phyloP scores from a whole-genome alignment of 73 alveolate genomes.

The Stentor roeselii region DNA sequence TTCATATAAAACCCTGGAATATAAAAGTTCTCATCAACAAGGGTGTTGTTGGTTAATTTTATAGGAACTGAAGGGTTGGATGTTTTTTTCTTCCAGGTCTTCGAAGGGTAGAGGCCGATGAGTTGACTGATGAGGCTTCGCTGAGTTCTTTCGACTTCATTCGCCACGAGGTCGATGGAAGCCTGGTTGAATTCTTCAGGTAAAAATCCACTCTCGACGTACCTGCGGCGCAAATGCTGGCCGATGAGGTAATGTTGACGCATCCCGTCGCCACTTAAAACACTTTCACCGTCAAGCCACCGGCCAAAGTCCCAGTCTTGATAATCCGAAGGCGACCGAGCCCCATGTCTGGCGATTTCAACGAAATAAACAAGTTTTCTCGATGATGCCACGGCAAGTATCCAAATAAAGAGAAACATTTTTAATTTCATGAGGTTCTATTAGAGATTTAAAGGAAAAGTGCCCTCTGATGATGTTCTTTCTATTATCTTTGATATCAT shows the following conservation, averaged over 20 bases:
- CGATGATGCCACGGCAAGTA: too few relatives aligned
- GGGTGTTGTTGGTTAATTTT: neutral
- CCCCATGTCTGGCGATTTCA: constrained; percentile 19
- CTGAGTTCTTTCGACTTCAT: constrained; percentile 55
- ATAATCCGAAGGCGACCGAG: neutral
- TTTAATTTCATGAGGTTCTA: too few relatives aligned
- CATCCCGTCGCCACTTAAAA: neutral
- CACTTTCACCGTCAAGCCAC: neutral
- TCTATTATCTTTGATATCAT: too few relatives aligned
- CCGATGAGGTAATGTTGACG: constrained; percentile 18
- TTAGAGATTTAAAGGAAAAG: too few relatives aligned
- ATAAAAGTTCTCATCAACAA: neutral
- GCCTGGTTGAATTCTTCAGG: constrained; percentile 44
- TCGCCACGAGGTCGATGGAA: constrained; percentile 51
- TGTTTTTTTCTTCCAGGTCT: constrained; percentile 38
- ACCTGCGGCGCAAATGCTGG: constrained; percentile 40
- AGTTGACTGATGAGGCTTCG: constrained; percentile 55
- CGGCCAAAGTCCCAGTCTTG: neutral
- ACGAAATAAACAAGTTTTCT: constrained; percentile 3
- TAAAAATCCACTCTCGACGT: constrained; percentile 39
- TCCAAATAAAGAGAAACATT: too few relatives aligned
- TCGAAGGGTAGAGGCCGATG: constrained; percentile 53
- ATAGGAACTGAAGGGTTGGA: constrained; percentile 34
- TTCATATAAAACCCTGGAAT: neutral
- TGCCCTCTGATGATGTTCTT: too few relatives aligned